Evolutionary conservation across 441 rosid species (phyloP).

Genomic region (Syzygium malaccense): DNA sequence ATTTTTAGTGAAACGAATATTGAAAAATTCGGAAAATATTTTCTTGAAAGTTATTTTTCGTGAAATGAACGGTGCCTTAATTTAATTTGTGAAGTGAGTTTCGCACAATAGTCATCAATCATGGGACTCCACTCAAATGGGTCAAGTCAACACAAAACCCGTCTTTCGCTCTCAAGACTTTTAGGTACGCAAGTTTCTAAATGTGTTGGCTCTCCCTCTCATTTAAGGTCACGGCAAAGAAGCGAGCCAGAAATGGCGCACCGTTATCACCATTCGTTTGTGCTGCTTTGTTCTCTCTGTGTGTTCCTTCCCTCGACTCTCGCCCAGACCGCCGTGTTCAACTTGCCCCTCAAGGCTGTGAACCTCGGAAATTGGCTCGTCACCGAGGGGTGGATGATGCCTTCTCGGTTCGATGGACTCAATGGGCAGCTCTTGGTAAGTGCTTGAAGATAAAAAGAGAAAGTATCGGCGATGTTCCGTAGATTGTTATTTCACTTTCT

Average conservation of each 20-base stretch:
- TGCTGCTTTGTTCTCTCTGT: not conserved
- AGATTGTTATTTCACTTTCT: not conserved
- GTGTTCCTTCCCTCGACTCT: not conserved
- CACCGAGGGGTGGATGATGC: slow-evolving; percentile 35
- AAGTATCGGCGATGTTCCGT: not conserved
- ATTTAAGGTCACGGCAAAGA: not conserved
- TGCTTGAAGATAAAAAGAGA: not conserved
- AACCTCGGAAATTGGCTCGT: slow-evolving; percentile 38
- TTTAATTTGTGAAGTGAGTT: not conserved
- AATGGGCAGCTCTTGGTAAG: slow-evolving; percentile 31
- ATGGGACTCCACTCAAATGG: not conserved
- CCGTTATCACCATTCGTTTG: not conserved
- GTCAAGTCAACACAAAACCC: not conserved
- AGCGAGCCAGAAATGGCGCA: not conserved
- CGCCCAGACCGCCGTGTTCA: not conserved
- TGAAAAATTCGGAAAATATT: accelerated
- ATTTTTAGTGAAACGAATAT: no score
- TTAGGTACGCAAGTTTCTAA: not conserved
- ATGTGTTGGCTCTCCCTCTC: not conserved
- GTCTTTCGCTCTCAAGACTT: not conserved
- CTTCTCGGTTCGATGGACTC: slow-evolving; percentile 20
- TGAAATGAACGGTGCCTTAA: not conserved
- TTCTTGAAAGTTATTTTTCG: accelerated
- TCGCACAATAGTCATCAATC: not conserved
- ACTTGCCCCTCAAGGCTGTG: slow-evolving; percentile 21